Evolutionary conservation across 371 early-diverging fungal genomes (phyloP), one percentile per base, ranked within the genome.

Genomic region (Rhizopus sp.): DNA sequence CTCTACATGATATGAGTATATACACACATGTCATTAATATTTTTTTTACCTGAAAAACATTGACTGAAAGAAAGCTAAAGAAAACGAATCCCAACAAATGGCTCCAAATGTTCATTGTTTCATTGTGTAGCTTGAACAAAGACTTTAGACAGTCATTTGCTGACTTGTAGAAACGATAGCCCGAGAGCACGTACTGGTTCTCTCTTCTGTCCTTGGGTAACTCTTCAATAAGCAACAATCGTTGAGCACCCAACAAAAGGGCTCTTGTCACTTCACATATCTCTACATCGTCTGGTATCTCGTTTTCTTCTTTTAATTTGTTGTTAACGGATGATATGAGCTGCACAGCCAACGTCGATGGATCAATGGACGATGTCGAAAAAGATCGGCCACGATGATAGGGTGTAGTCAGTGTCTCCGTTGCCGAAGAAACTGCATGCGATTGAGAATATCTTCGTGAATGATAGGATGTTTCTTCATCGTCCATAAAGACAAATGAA

Each of bases 61-160:
- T 75, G 35, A 80, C 56, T 3, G 80, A 80, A 0, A 88, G 62
- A 30, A 64, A 72, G 3, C 77, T 59, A 60, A 88, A 82, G 48
- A 86, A 80, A 17, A 87, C 39, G 32, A 86, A 77, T 0, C 88
- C 90, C 6, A 83, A 45, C 55, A 89, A 66, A 71, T 88, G 90
- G 31, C 86, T 86, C 85, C 86, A 87, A 23, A 88, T 88, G 54
- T 89, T 88, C 70, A 83, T 72, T 1, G 90, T 88, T 64, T 89
- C 89, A 45, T 89, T 89, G 61, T 89, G 90, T 32, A 88, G 63
- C 45, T 58, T 69, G 63, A 89, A 87, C 38, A 89, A 78, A 15
- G 83, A 81, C 68, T 67, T 68, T 16, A 87, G 64, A 56, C 88
- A 87, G 34, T 80, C 77, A n/a, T 73, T 70, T 16, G 77, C 75